phyloP scores from a whole-genome alignment of 2,329 filamentous ascomycete genomes.

The Fusarium buharicum region DNA sequence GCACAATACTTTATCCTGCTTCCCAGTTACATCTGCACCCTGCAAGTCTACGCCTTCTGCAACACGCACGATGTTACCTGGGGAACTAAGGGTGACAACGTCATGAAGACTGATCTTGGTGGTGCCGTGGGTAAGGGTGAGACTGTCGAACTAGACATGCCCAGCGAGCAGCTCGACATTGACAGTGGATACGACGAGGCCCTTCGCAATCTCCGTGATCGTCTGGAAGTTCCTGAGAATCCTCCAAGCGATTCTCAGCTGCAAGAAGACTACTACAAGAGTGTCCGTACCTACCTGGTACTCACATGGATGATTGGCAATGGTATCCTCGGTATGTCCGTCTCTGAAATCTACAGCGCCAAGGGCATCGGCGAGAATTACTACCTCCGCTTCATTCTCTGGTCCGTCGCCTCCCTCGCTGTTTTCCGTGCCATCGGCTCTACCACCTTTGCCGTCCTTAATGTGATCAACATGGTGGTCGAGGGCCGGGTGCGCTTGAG shows the following conservation, averaged over 20 bases:
- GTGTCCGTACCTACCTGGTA: constrained; percentile 97
- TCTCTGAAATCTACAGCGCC: constrained; percentile 84
- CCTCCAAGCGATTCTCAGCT: constrained; percentile 78
- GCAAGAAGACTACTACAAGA: constrained; percentile 99
- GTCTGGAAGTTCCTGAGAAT: constrained; percentile 79
- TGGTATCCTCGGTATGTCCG: constrained; percentile 90
- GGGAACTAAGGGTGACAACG: constrained; percentile 93
- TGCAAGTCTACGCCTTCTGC: constrained; percentile 97
- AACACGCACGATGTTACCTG: constrained; percentile 48
- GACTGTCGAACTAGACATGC: constrained; percentile 96
- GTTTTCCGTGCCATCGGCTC: constrained; percentile 88
- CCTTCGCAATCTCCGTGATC: constrained; percentile 91
- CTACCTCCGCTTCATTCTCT: constrained; percentile 93
- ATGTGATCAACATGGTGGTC: constrained; percentile 83
- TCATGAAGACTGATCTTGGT: constrained; percentile 91
- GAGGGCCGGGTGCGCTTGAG: constrained; percentile 79
- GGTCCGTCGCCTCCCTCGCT: constrained; percentile 87
- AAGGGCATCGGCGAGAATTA: constrained; percentile 81
- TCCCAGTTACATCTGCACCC: constrained; percentile 93
- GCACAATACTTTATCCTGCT: constrained; percentile 93
- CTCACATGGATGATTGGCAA: constrained; percentile 94
- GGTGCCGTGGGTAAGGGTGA: constrained; percentile 81
- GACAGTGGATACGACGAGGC: constrained; percentile 98
- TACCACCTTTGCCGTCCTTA: constrained; percentile 84
- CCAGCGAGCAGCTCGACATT: constrained; percentile 96